Evolutionary conservation across 2,329 filamentous ascomycete species (phyloP), one percentile per base, ranked within the genome.

Genomic region (Aureobasidium namibiae): DNA sequence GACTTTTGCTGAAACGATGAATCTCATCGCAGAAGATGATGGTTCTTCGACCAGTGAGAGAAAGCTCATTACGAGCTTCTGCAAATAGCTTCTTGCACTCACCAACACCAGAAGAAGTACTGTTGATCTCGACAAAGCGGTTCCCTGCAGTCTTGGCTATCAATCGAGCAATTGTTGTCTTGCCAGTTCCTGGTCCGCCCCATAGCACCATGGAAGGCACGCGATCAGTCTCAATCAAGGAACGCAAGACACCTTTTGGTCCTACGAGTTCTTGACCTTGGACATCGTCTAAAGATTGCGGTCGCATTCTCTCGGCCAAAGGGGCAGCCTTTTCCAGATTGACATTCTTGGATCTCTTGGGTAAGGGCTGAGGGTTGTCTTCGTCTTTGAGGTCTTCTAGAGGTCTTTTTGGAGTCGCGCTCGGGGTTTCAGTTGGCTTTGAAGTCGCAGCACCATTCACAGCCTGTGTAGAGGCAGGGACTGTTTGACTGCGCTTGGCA

Each of bases 1-100:
- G 94, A 0, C 86, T 81, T 74, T 96, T 96, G 65, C 82, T 88
- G 77, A 96, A 96, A 29, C 92, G 78, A 73, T 96, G 91, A 49
- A 96, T 94, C 77, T 97, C 94, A 75, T 99, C 94, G 75, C 92
- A 96, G 72, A 99, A 99, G 63, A 99, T 85, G 63, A 99, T 95
- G 0, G 94, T 97, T 75, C 89, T 92, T 62, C 91, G 82, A 1
- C 92, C 92, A 0, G 90, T 95, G 54, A 97, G 77, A 1, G 79
- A 76, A 48, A 91, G 75, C 70, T 97, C 94, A 67, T 85, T 89
- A 61, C 83, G 84, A 0, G 94, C 92, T 65, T 96, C 91, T 23
- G 80, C 77, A 67, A 97, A 96, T 58, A 96, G 81, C 77, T 91
- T 94, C 75, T 96, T 96, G 80, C 88, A 92, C 71, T 97, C 92